Conservation (phyloP, 1,139 yeast genomes). For the Arxiozyma heterogenica region DNA sequence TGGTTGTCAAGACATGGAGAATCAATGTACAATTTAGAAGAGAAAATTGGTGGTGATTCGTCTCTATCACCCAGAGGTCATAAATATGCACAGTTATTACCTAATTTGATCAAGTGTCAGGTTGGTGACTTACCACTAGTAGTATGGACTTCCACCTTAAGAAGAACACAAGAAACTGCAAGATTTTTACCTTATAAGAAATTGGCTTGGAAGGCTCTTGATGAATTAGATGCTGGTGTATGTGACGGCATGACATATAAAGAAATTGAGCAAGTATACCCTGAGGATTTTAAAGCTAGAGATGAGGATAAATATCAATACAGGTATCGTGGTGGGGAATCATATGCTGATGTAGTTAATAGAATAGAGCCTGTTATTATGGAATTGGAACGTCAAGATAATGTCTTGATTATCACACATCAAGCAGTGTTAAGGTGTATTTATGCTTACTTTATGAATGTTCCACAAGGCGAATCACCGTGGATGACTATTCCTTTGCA, state of each 20-base stretch:
- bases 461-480: slow-evolving; percentile 93
- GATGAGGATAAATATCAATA: slow-evolving; percentile 94
- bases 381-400: slow-evolving; percentile 96
- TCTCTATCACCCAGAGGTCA: slow-evolving; percentile 76
- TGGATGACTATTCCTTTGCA: slow-evolving; percentile 99
- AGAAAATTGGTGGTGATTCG: slow-evolving; percentile 95
- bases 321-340: slow-evolving; percentile 93
- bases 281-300: slow-evolving; percentile 90
- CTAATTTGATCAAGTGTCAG: slow-evolving; percentile 65
- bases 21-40: slow-evolving; percentile 80
- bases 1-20: slow-evolving; percentile 96
- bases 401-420: slow-evolving; percentile 91
- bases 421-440: slow-evolving; percentile 94
- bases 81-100: slow-evolving; percentile 74
- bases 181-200: slow-evolving; percentile 72
- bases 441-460: slow-evolving; percentile 96
- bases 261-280: slow-evolving; percentile 72
- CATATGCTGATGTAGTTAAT: slow-evolving; percentile 88
- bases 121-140: slow-evolving; percentile 70
- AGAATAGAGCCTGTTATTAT: slow-evolving; percentile 92
- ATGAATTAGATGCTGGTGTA: slow-evolving; percentile 94
- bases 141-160: slow-evolving; percentile 92
- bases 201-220: slow-evolving; percentile 92
- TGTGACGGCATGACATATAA: slow-evolving; percentile 92
- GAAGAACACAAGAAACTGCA: slow-evolving; percentile 88